A percentile compares a stretch with the other conserved stretches of the same genome.
Conservation (phyloP, 192 early-diverging fungal species). For the Entomortierella chlamydospora region DNA sequence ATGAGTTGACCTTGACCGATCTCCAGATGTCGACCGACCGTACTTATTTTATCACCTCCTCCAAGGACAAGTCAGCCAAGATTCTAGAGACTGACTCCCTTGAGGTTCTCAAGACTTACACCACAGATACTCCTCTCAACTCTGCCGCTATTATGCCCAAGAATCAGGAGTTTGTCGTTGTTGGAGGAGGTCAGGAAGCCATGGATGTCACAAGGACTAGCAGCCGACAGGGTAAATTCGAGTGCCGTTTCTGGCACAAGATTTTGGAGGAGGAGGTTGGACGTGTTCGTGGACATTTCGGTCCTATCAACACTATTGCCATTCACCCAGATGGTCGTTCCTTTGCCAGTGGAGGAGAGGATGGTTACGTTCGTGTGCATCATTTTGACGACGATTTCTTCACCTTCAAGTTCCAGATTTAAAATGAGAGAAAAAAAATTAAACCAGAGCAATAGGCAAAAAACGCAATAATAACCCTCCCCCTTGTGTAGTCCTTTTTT, state of each 20-base stretch:
- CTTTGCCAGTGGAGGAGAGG: conserved; percentile 97
- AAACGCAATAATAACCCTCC: too few relatives aligned
- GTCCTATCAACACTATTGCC: conserved; percentile 99
- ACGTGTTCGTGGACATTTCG: conserved; percentile 98
- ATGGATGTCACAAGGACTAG: conserved; percentile 96
- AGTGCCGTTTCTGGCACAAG: conserved; percentile 97
- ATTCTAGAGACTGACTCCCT: conserved; percentile 91
- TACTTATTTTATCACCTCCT: conserved; percentile 94
- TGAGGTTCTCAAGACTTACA: conserved; percentile 84
- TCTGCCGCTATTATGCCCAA: conserved; percentile 92
- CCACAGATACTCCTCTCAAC: conserved; percentile 91
- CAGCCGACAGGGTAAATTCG: conserved; percentile 95
- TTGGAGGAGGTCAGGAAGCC: conserved; percentile 99
- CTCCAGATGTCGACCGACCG: conserved; percentile 92
- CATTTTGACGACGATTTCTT: conserved; percentile 97
- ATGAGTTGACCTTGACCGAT: conserved; percentile 85
- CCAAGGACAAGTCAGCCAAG: conserved; percentile 93
- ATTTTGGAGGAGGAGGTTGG: conserved; percentile 97
- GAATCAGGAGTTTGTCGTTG: conserved; percentile 81
- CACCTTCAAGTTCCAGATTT: conserved; percentile 84
- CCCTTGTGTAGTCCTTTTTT: too few relatives aligned
- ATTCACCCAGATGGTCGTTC: conserved; percentile 94
- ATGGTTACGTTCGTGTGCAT: conserved; percentile 98
- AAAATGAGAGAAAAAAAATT: conserved; percentile 34
- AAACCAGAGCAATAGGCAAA: too few relatives aligned